Base-by-base conservation (phyloP, 2,329 filamentous ascomycete genomes). In the Hymenoscyphus occultus region DNA sequence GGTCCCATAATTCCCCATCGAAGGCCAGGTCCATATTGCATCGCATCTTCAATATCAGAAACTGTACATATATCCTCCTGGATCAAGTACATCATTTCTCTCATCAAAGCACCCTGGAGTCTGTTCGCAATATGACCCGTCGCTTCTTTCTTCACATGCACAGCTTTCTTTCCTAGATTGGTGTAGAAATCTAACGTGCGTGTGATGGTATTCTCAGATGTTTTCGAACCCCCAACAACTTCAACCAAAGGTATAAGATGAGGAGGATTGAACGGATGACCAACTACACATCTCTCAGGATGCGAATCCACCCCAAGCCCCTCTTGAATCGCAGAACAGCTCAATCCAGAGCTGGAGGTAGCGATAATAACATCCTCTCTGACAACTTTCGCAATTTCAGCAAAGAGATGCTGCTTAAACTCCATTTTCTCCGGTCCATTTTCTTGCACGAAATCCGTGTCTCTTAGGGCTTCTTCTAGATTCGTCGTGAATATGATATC, bases 261-360 rank as follows among this genome's bases (percentile, higher is more conserved):
- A 5, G 80, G 80, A 9, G 80, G 80, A 67, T 82, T 82, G 73
- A 81, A 82, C 0, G 80, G 80, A 67, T 82, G 80, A 3, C 79
- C 80, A 32, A 82, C 19, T 16, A 51, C 13, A 51, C 45, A 51
- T 51, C 45, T 51, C 45, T 51, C 45, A 5, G 45, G 45, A 76
- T 0, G 80, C 69, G 40, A 79, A 74, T n/a, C 78, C 74, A 9
- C 2, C 4, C 19, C 22, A 69, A 39, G 31, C 16, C 22, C 31
- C 35, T 42, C 35, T 32, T 22, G 69, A 63, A 58, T 65, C 67
- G 61, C 66, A 60, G 63, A 70, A 66, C 64, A 72, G 35, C 54
- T 70, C 61, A 63, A 69, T 14, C 78, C 78, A 7, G 76, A 78
- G 3, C 77, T 78, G 5, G 76, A 77, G 0, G 77, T 77, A 1